Base-by-base conservation (phyloP, 768 basidiomycete genomes). In the Leucosporidium creatinivorum region DNA sequence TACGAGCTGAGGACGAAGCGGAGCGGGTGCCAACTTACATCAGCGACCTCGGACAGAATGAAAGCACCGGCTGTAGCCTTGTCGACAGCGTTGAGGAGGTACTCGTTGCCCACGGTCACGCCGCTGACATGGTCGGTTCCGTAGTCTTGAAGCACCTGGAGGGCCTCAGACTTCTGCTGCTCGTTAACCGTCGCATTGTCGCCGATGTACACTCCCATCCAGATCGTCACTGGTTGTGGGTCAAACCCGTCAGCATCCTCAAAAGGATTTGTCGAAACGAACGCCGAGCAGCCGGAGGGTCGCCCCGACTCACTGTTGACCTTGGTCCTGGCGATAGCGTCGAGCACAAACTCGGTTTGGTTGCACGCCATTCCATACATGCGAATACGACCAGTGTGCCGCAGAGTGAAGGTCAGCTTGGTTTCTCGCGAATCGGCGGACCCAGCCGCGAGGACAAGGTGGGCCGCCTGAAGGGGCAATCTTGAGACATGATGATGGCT, bases 61-160 rank as follows among this genome's bases (percentile, higher is more conserved):
- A 51, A 62, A 3, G n/a, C 1, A 56, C 63, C 57, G 1, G 66
- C 63, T 1, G 66, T 60, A 6, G 69, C 6, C 6, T 47, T 39
- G 8, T 18, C 28, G n/a, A 23, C 49, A 21, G 59, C 50, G 56
- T 67, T 65, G n/a, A 75, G 67, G 3, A 75, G 47, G 76, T 85
- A 91, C 79, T 94, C 92, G 76, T 96, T 94, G 44, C 94, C 93
- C 44, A 96, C 93, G 6, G 88, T 93, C 49, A 97, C 75, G 13
- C 94, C 94, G 0, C 79, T 80, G 61, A 97, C 84, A 73, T 92
- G 78, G 67, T 83, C 83, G 3, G 84, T 83, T 39, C 93, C 93
- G 76, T 87, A 97, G 1, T 84, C 86, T 76, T 87, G 76, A 62
- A 97, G 79, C 3, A 87, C 91, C 4, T 80, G 76, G 69, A 85